phyloP scores from a whole-genome alignment of 2,329 filamentous ascomycete species.

The Beauveria sp. region DNA sequence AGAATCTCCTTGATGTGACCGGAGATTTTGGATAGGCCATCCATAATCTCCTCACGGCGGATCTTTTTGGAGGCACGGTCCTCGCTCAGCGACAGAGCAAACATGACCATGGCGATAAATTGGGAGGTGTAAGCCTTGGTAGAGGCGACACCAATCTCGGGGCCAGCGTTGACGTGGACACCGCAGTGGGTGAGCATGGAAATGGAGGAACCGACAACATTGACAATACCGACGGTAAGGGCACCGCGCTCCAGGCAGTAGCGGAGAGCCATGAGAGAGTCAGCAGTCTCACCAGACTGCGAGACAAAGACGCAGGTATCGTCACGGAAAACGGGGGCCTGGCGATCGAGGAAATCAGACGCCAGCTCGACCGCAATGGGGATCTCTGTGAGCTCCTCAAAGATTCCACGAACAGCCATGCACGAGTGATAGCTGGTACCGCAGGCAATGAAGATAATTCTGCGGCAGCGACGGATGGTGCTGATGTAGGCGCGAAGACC shows the following conservation, averaged over 20 bases:
- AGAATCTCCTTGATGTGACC: constrained; percentile 88
- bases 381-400: constrained; percentile 96
- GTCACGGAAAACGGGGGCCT: constrained; percentile 97
- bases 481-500: constrained; percentile 92
- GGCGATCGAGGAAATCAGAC: constrained; percentile 93
- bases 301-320: constrained; percentile 99
- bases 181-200: constrained; percentile 98
- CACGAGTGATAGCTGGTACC: constrained; percentile 98
- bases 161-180: constrained; percentile 98
- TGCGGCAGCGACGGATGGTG: constrained; percentile 91
- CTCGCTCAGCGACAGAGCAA: constrained; percentile 90
- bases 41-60: constrained; percentile 92
- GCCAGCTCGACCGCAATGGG: constrained; percentile 95
- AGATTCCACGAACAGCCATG: constrained; percentile 97
- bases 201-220: constrained; percentile 97
- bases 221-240: constrained; percentile 95
- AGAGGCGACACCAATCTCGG: constrained; percentile 96
- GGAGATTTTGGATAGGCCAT: constrained; percentile 80
- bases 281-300: constrained; percentile 96
- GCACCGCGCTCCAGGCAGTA: constrained; percentile 98
- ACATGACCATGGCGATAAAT: constrained; percentile 99
- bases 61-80: constrained; percentile 91
- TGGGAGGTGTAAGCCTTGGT: constrained; percentile 99
- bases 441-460: constrained; percentile 98
- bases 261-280: constrained; percentile 91